These are phyloP conservation scores for Penicillium sp. DNA, from an alignment of 2,329 filamentous ascomycete genomes.

Conservation along the genomic window DNA sequence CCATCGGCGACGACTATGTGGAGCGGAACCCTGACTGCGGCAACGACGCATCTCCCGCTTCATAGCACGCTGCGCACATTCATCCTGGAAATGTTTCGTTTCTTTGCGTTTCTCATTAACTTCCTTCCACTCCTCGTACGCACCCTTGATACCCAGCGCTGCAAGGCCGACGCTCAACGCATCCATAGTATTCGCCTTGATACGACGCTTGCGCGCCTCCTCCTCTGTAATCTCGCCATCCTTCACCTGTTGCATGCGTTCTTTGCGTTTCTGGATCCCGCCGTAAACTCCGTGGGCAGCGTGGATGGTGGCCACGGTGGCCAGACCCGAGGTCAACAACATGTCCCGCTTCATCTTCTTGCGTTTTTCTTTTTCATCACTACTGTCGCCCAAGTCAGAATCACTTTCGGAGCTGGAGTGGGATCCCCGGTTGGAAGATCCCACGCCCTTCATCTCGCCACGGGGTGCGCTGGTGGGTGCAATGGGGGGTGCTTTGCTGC, in stretches of 20 bases:
- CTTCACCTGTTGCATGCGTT: conserved; percentile 63
- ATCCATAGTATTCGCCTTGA: conserved; percentile 69
- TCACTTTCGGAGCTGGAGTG: conserved; percentile 46
- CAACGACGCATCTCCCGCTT: conserved; percentile 55
- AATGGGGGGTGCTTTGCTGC: conserved; percentile 32
- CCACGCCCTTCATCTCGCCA: conserved; percentile 18
- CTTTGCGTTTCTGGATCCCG: conserved; percentile 68
- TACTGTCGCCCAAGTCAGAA: conserved; percentile 62
- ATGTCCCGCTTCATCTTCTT: conserved; percentile 72
- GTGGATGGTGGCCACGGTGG: conserved; percentile 72
- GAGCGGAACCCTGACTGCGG: conserved; percentile 30
- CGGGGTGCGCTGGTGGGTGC: conserved; percentile 32
- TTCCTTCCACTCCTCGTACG: conserved; percentile 71
- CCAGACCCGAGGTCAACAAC: conserved; percentile 68
- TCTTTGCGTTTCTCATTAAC: conserved; percentile 66
- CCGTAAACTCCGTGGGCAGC: conserved; percentile 69
- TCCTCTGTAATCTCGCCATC: conserved; percentile 68
- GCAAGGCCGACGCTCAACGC: conserved; percentile 71
- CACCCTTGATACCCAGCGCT: conserved; percentile 70
- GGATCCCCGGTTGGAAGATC: conserved; percentile 18
- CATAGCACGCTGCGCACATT: conserved; percentile 49
- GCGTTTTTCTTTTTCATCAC: conserved; percentile 66
- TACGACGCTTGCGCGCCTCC: conserved; percentile 66
- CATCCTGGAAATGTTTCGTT: conserved; percentile 60
- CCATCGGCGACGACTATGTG: conserved; percentile 26